phyloP scores from a whole-genome alignment of 2,329 filamentous ascomycete species.

The Aureobasidium mangrovei region DNA sequence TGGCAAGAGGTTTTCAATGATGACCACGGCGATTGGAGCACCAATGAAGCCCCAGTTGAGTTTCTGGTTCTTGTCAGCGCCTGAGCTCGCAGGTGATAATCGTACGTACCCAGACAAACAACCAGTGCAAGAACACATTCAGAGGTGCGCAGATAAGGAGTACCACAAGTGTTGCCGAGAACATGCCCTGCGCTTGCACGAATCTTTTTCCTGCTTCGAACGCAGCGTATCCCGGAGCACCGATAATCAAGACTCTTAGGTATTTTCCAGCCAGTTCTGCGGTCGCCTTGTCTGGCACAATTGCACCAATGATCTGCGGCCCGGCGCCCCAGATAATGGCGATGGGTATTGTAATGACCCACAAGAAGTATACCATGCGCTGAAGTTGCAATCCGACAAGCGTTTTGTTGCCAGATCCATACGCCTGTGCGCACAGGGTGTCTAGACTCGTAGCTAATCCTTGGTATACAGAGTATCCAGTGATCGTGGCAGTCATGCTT shows the following conservation, averaged over 20 bases:
- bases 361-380: constrained; percentile 69
- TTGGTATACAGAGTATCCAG: constrained; percentile 38
- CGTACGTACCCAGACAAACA: constrained; percentile 59
- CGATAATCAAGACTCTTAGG: constrained; percentile 57
- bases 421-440: constrained; percentile 86
- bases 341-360: constrained; percentile 63
- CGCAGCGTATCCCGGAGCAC: constrained; percentile 64
- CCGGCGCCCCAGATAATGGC: constrained; percentile 60
- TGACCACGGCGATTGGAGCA: constrained; percentile 64
- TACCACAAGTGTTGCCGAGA: constrained; percentile 71
- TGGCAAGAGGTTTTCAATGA: constrained; percentile 66
- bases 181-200: constrained; percentile 78
- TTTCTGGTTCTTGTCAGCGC: constrained; percentile 20
- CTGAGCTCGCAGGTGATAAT: background rate
- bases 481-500: constrained; percentile 39
- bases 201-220: constrained; percentile 78
- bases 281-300: constrained; percentile 62
- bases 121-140: constrained; percentile 70
- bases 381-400: constrained; percentile 77
- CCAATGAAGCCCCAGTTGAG: constrained; percentile 63
- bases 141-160: constrained; percentile 71
- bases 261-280: constrained; percentile 64
- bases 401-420: constrained; percentile 73
- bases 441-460: constrained; percentile 78
- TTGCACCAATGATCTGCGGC: constrained; percentile 50